A percentile compares a stretch with the other conserved stretches of the same genome.
Evolutionary conservation across 192 early-diverging fungal genomes (phyloP).

Genomic region (Backusella liffmaniae): DNA sequence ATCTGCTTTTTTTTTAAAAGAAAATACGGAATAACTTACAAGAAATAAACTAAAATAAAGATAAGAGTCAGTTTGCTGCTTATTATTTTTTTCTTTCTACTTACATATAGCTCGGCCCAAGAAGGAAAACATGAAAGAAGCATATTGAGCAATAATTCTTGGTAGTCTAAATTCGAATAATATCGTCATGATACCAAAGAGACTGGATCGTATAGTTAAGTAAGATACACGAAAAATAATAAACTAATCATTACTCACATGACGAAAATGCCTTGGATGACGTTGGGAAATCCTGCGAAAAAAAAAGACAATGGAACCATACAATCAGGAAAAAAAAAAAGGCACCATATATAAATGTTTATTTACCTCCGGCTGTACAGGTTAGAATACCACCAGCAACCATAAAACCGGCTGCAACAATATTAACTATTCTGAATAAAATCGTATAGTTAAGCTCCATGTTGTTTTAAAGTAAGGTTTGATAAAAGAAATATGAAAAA

Average conservation of each 20-base stretch:
- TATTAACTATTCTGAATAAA: slow-evolving; percentile 20
- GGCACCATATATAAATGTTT: neutral
- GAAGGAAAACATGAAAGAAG: slow-evolving; percentile 41
- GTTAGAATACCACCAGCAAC: slow-evolving; percentile 29
- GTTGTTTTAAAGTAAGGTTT: neutral
- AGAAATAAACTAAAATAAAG: slow-evolving; percentile 11
- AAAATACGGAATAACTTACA: slow-evolving; percentile 16
- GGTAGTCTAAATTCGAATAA: slow-evolving; percentile 37
- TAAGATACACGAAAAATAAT: neutral
- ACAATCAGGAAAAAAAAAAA: neutral
- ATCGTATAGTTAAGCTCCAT: slow-evolving; percentile 5
- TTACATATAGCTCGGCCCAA: slow-evolving; percentile 39
- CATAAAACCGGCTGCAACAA: slow-evolving; percentile 25
- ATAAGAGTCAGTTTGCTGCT: neutral
- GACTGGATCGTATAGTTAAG: neutral
- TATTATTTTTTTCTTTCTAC: neutral
- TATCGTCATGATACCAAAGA: slow-evolving; percentile 31
- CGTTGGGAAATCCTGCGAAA: neutral
- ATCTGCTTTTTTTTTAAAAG: neutral
- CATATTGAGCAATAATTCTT: slow-evolving; percentile 19
- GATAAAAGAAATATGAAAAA: neutral
- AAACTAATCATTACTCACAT: neutral
- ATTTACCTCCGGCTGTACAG: slow-evolving; percentile 30
- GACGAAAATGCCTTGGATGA: slow-evolving; percentile 24
- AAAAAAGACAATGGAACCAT: neutral